Conservation (phyloP, 2,329 filamentous ascomycete genomes). For the Emmonsia crescens region DNA sequence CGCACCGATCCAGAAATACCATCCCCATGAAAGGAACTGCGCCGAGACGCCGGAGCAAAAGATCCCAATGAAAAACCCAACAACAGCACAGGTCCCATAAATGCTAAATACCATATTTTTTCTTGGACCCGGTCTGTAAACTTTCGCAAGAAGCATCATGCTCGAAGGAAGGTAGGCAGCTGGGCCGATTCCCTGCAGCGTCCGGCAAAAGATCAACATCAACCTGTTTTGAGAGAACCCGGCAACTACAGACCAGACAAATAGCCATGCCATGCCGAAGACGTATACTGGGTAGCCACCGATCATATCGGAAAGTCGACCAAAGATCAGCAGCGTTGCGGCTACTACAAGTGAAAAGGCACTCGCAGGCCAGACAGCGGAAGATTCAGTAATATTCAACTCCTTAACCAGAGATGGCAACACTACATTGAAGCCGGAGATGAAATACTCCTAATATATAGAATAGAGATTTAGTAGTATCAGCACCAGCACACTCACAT, state of each 20-base stretch:
- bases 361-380: constrained; percentile 45
- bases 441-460: constrained; percentile 54
- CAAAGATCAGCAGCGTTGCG: constrained; percentile 44
- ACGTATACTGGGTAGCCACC: constrained; percentile 56
- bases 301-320: constrained; percentile 47
- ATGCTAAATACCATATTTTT: constrained; percentile 58
- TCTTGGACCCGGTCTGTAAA: constrained; percentile 55
- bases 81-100: constrained; percentile 43
- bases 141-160: constrained; percentile 54
- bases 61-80: constrained; percentile 47
- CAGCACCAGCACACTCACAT: background rate
- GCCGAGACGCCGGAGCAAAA: constrained; percentile 52
- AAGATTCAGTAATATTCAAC: constrained; percentile 56
- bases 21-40: constrained; percentile 48
- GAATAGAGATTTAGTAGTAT: background rate
- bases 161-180: constrained; percentile 61
- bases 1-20: constrained; percentile 59
- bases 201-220: constrained; percentile 64
- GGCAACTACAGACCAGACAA: constrained; percentile 56
- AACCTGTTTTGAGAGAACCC: constrained; percentile 58
- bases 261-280: constrained; percentile 51
- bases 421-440: constrained; percentile 62
- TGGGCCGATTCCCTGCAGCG: constrained; percentile 61
- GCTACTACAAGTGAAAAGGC: constrained; percentile 42
- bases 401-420: constrained; percentile 53